These are phyloP conservation scores for Vigna hirtella DNA, from an alignment of 306 rosid genomes.

Conservation along the genomic window DNA sequence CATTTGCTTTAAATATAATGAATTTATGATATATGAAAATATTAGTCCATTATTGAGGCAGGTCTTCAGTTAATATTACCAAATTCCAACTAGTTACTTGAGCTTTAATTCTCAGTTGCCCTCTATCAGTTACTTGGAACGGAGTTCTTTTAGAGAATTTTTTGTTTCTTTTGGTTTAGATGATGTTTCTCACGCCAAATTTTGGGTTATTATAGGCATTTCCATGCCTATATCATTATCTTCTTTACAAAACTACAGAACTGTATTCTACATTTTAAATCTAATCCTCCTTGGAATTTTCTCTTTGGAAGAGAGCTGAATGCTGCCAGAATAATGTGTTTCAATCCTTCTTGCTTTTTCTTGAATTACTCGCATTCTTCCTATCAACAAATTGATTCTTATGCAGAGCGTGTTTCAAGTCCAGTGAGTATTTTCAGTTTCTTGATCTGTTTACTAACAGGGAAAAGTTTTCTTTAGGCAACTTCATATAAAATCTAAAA, in stretches of 20 bases:
- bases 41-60: constrained; percentile 12
- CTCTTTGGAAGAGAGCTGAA: background rate
- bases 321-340: background rate
- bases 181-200: background rate
- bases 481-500: constrained; percentile 3
- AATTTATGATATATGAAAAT: constrained; percentile 19
- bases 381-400: constrained; percentile 13
- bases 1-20: constrained; percentile 19
- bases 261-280: constrained; percentile 7
- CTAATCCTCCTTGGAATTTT: background rate
- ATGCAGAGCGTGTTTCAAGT: background rate
- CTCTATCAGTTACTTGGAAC: background rate
- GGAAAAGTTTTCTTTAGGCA: background rate
- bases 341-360: constrained; percentile 17
- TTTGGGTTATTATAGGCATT: background rate
- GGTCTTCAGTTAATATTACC: constrained; percentile 25
- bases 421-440: background rate
- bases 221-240: background rate
- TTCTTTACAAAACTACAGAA: background rate
- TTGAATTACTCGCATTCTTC: background rate
- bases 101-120: constrained; percentile 11
- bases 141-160: constrained; percentile 12
- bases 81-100: background rate
- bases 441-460: constrained; percentile 3
- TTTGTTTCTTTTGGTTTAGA: constrained; percentile 1